Evolutionary conservation across 805 yeast genomes (phyloP).

Genomic region (Saturnispora sekii): DNA sequence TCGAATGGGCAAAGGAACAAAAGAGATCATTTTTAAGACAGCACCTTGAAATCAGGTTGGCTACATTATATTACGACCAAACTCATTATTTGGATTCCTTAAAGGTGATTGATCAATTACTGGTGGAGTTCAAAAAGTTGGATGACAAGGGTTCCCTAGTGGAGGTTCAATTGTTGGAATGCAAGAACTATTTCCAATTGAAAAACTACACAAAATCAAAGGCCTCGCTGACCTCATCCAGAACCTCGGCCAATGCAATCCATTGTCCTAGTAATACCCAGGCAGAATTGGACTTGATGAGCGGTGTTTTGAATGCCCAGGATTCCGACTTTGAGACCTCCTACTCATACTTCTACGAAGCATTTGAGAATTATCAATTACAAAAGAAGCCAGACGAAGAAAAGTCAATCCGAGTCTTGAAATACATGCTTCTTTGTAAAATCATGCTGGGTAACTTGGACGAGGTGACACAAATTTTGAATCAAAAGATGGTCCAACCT

Average conservation of each 20-base stretch:
- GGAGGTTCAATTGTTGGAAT: slow-evolving; percentile 88
- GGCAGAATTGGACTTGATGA: slow-evolving; percentile 90
- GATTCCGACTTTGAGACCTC: slow-evolving; percentile 96
- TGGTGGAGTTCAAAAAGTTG: slow-evolving; percentile 80
- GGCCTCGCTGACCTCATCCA: slow-evolving; percentile 88
- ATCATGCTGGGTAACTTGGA: slow-evolving; percentile 84
- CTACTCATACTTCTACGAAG: slow-evolving; percentile 87
- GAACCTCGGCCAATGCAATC: slow-evolving; percentile 95
- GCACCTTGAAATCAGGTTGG: slow-evolving; percentile 73
- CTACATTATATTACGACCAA: slow-evolving; percentile 63
- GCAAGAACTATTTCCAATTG: slow-evolving; percentile 82
- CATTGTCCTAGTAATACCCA: slow-evolving; percentile 91
- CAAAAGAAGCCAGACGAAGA: slow-evolving; percentile 28
- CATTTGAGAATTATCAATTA: slow-evolving; percentile 79
- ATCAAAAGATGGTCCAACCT: slow-evolving; percentile 44
- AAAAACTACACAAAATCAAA: slow-evolving; percentile 85
- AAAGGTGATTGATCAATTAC: slow-evolving; percentile 56
- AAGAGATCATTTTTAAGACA: slow-evolving; percentile 86
- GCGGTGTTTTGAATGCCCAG: slow-evolving; percentile 93
- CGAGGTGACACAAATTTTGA: slow-evolving; percentile 72
- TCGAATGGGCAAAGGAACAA: slow-evolving; percentile 77
- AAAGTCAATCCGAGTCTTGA: slow-evolving; percentile 54
- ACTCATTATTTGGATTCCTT: slow-evolving; percentile 59
- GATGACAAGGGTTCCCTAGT: slow-evolving; percentile 94
- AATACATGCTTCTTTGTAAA: slow-evolving; percentile 87